Evolutionary conservation across 306 rosid genomes (phyloP), one percentile per base, ranked within the genome.

Genomic region (Casuarina cunninghamiana): DNA sequence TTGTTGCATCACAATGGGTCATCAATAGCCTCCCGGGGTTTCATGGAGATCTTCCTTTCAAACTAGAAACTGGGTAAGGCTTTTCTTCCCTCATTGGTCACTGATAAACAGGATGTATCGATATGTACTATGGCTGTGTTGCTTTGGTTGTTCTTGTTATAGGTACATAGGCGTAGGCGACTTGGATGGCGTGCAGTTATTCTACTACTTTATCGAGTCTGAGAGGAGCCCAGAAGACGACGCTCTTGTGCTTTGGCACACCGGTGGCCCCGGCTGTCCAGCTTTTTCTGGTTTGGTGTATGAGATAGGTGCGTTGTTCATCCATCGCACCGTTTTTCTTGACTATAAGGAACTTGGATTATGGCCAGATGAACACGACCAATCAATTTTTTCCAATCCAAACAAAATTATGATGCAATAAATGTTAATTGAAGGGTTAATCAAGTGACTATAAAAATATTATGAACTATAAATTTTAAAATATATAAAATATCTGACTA

Each of bases 131-230:
- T 26, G 32, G 32, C 32, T 26, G 32, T 1, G 32, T 1, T 26
- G 32, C 32, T 0, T 26, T 1, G 32, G 32, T 26, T 26, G 32
- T 26, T 1, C 1, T 5, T 3, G 10, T 9, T 61, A 3, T 21
- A 83, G 86, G 51, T 83, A 83, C 58, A 63, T 83, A n/a, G 86
- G 83, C n/a, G 86, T 83, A 62, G 86, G 86, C 41, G 80, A 83
- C 32, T 53, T 37, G 32, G 78, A 58, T n/a, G 51, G 11, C 5
- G 51, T 48, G 51, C 51, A 9, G 51, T 13, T 48, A 48, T 48
- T 48, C 51, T 9, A 48, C 51, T 48, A 10, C 26, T 48, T 48
- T 13, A 48, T 48, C 11, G 51, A 48, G 15, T 39, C 80, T 79
- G 5, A 49, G 21, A 5, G 39, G 35, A 67, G 86, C 69, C 77